Base-by-base conservation (phyloP, 768 basidiomycete species). In the Hericium rajendrae region DNA sequence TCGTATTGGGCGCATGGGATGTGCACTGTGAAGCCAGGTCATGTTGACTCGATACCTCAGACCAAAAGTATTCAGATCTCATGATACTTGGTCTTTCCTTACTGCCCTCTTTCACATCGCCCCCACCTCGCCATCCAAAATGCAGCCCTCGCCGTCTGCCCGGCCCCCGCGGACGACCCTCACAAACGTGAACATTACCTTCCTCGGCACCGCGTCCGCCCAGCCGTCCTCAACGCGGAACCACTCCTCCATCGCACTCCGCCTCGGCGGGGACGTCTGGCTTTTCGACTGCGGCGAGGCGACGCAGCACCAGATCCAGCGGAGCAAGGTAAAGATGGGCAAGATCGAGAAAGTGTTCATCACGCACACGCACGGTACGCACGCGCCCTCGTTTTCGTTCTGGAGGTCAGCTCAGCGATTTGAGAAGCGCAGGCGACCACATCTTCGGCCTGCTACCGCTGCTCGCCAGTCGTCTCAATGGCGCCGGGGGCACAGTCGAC, bases 271-370 rank as follows among this genome's bases (percentile, higher is more conserved):
- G 16, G 82, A 87, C 72, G 81, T 88, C 56, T 91, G 89, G 89
- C 68, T 91, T 6, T 91, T 91, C 63, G 89, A 91, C 66, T 91
- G 89, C 67, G 89, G 89, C 20, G 89, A 91, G 69, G 88, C 83
- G 13, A 91, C 89, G 2, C 89, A 91, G 64, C 81, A 86, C 64
- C 88, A 83, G 63, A 63, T 91, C 4, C 87, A 90, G 69, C 81
- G 78, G 24, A 87, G 85, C 59, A 62, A 56, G 1, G 76, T 93
- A n/a, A 87, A 82, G 69, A 86, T 90, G 83, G 85, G 88, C 32
- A 84, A 70, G 65, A 85, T 93, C 51, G 77, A 80, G 58, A 91
- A 91, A 69, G 81, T 94, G 26, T 92, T 93, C 68, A 83, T 94
- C 59, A 93, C 92, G 1, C 92, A 94, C 71, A 87, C 87, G 0